Percentiles rank a stretch among this genome's conserved stretches.
These are phyloP conservation scores for Lachnum nothofagi DNA, from an alignment of 2,329 filamentous ascomycete species.

Conservation along the genomic window DNA sequence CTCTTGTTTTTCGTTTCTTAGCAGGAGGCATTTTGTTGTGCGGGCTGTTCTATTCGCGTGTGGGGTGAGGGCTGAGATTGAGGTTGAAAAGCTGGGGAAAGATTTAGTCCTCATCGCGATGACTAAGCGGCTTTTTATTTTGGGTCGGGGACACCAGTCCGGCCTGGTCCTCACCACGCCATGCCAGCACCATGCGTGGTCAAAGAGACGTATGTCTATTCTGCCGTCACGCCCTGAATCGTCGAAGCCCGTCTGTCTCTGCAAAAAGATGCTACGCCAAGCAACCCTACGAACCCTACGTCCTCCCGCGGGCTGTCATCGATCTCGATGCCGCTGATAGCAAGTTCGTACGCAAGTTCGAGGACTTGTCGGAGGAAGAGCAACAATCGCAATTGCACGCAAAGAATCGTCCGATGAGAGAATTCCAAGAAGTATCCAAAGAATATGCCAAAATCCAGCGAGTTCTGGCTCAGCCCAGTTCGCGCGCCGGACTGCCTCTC, in stretches of 20 bases:
- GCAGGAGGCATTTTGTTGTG: constrained; percentile 40
- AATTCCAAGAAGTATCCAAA: too few species aligned
- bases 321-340: constrained; percentile 49
- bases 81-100: neutral
- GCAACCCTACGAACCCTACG: constrained; percentile 17
- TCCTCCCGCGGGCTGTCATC: constrained; percentile 42
- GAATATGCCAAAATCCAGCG: too few species aligned
- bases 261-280: constrained; percentile 14
- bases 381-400: constrained; percentile 1
- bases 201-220: constrained; percentile 8
- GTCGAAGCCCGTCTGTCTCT: neutral
- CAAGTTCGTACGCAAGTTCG: constrained; percentile 37
- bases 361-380: constrained; percentile 10
- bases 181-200: constrained; percentile 8
- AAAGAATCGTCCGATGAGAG: too few species aligned
- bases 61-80: constrained; percentile 23
- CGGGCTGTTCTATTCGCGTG: constrained; percentile 2
- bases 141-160: too few species aligned
- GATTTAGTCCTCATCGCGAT: too few species aligned
- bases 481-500: too few species aligned
- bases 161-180: neutral
- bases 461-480: too few species aligned
- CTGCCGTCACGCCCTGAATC: constrained; percentile 11
- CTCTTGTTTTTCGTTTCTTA: constrained; percentile 43
- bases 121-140: too few species aligned